phyloP scores from a whole-genome alignment of 176 grass and related monocot species.

The Zoysia pacifica region DNA sequence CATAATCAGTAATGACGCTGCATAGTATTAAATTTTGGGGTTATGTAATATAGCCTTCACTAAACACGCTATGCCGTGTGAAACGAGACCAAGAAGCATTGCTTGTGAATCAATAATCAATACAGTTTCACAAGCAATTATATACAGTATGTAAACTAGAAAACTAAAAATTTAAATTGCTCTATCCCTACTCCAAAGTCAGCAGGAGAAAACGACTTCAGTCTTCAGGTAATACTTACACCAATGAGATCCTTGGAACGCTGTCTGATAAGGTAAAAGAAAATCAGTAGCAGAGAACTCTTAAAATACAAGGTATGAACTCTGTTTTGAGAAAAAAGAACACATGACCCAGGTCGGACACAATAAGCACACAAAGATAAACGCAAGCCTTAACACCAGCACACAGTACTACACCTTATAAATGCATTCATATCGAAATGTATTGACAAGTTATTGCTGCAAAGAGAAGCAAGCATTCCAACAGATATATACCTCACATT shows the following conservation, averaged over 20 bases:
- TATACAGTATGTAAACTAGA: conserved; percentile 39
- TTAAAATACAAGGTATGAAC: no score
- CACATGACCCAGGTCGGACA: no score
- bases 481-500: no score
- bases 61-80: neutral
- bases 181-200: conserved; percentile 41
- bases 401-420: no score
- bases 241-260: conserved; percentile 8
- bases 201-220: conserved; percentile 39
- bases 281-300: conserved; percentile 16
- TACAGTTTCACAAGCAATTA: conserved; percentile 28
- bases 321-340: no score
- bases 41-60: neutral
- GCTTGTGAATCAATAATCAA: conserved; percentile 28
- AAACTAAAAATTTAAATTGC: conserved; percentile 16
- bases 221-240: conserved; percentile 48
- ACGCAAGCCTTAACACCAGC: no score
- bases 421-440: no score
- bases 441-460: no score
- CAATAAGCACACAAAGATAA: no score
- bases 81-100: conserved; percentile 34
- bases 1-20: neutral
- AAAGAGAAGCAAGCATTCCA: no score
- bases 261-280: conserved; percentile 17
- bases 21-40: neutral